A percentile compares a stretch with the other conserved stretches of the same genome.
Evolutionary conservation across 1,139 yeast genomes (phyloP).

Genomic region (Candida albicans): DNA sequence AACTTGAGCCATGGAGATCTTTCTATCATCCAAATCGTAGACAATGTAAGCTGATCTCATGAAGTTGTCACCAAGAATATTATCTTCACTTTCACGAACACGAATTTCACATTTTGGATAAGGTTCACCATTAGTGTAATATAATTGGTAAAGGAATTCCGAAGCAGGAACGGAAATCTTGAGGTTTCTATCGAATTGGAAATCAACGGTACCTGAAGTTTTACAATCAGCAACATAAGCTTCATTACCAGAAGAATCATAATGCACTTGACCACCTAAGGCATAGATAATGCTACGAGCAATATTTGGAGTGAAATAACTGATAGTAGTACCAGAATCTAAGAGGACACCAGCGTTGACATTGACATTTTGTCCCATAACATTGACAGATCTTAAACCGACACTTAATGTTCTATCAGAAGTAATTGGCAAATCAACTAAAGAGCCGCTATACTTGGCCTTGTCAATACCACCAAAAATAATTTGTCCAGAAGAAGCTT

Average conservation of each 20-base stretch:
- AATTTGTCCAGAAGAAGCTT: constrained; percentile 24
- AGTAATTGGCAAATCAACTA: constrained; percentile 13
- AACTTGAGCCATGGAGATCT: constrained; percentile 27
- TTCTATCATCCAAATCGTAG: constrained; percentile 25
- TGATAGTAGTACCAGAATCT: constrained; percentile 32
- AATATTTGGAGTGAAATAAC: constrained; percentile 22
- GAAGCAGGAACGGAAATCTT: too few relatives aligned
- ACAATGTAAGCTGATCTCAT: constrained; percentile 29
- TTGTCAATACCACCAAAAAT: constrained; percentile 33
- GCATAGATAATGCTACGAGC: too few relatives aligned
- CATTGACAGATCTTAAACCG: constrained; percentile 1
- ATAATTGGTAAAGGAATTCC: too few relatives aligned
- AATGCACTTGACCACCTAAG: constrained; percentile 24
- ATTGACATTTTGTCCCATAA: background rate
- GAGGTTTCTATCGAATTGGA: too few relatives aligned
- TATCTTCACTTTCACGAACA: too few relatives aligned
- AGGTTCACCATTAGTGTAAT: constrained; percentile 4
- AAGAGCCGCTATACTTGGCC: constrained; percentile 25
- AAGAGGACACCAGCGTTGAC: constrained; percentile 10
- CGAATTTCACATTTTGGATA: background rate
- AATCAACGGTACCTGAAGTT: too few relatives aligned
- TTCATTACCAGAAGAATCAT: background rate
- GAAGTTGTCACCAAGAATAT: constrained; percentile 28
- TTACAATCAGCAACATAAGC: constrained; percentile 30
- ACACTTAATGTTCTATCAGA: constrained; percentile 3